A percentile compares a stretch with the other conserved stretches of the same genome.
Evolutionary conservation across 257 asterid species (phyloP).

Genomic region (Rehmannia glutinosa): DNA sequence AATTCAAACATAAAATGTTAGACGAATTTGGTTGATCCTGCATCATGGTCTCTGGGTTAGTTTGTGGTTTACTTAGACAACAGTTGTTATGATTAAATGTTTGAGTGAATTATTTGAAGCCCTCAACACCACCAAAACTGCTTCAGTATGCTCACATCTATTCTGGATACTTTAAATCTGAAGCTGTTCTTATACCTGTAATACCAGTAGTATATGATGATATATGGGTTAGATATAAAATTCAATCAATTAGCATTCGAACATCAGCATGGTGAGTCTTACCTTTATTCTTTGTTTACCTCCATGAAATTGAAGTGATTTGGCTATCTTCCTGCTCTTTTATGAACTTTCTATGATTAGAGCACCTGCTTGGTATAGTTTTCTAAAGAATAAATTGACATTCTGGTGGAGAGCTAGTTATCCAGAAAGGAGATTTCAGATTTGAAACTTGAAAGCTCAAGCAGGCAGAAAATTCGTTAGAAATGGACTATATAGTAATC

Average conservation of each 20-base stretch:
- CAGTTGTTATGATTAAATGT: too few species aligned
- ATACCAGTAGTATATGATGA: background rate
- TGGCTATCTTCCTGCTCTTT: background rate
- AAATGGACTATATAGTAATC: too few species aligned
- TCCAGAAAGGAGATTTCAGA: background rate
- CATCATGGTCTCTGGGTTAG: too few species aligned
- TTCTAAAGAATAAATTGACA: too few species aligned
- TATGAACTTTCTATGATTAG: background rate
- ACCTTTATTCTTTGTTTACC: background rate
- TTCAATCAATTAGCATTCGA: background rate
- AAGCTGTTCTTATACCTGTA: background rate
- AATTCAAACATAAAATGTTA: too few species aligned
- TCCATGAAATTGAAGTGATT: background rate
- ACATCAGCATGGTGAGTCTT: background rate
- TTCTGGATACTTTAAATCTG: too few species aligned
- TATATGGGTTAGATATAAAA: background rate
- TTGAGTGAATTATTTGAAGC: too few species aligned
- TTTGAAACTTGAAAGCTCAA: background rate
- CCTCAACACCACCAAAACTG: too few species aligned
- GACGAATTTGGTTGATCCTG: too few species aligned
- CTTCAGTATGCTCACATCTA: too few species aligned
- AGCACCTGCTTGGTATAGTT: background rate
- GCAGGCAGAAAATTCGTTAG: background rate
- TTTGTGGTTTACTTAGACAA: too few species aligned
- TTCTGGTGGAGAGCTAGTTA: too few species aligned